Conservation (phyloP, 345 rosid genomes). For the Corymbia maculata region DNA sequence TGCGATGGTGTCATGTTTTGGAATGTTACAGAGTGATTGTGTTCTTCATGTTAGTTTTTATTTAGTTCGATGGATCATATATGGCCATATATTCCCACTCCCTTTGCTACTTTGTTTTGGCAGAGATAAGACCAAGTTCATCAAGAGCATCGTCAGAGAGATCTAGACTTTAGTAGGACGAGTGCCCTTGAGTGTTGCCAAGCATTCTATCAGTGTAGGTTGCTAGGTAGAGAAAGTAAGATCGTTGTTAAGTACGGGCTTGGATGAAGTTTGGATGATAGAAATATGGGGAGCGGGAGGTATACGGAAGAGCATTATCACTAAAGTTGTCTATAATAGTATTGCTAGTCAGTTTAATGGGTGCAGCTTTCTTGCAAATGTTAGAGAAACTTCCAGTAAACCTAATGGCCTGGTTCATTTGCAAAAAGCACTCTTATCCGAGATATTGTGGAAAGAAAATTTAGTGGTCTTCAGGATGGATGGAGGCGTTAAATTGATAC, state of each 20-base stretch:
- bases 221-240: not conserved
- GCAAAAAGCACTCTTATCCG: not conserved
- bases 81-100: not conserved
- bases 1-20: not conserved
- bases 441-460: not conserved
- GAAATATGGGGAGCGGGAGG: conserved; percentile 4
- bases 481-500: no score
- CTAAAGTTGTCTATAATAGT: conserved; percentile 12
- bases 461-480: not conserved
- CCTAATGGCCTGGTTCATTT: not conserved
- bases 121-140: not conserved
- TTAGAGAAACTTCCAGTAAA: conserved; percentile 9
- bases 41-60: not conserved
- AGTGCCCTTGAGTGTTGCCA: not conserved
- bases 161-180: not conserved
- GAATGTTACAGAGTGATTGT: not conserved
- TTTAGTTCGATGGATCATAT: not conserved
- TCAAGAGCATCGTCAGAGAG: not conserved
- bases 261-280: not conserved
- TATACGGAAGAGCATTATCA: conserved; percentile 4
- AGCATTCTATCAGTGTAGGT: not conserved
- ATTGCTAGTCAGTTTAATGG: conserved; percentile 11
- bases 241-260: not conserved
- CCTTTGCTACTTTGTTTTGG: not conserved
- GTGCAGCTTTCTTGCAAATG: conserved; percentile 17